Conservation (phyloP, 768 basidiomycete species). For the Porpolomopsis calyptriformis region DNA sequence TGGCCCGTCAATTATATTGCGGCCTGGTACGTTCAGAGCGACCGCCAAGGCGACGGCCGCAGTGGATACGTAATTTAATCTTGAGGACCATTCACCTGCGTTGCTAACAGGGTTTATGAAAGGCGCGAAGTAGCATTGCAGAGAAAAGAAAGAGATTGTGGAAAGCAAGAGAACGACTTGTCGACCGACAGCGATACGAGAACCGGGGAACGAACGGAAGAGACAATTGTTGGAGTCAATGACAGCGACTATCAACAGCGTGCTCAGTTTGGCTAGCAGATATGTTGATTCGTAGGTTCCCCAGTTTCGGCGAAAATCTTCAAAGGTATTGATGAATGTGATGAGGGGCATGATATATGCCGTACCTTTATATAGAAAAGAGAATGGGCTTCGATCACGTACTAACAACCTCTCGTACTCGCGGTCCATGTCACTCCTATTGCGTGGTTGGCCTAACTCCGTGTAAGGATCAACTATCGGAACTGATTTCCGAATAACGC, state of each 20-base stretch:
- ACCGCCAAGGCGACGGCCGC: conserved; percentile 54
- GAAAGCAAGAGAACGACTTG: conserved; percentile 50
- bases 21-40: conserved; percentile 46
- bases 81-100: conserved; percentile 64
- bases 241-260: conserved; percentile 53
- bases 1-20: conserved; percentile 46
- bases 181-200: conserved; percentile 43
- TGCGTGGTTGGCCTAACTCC: conserved; percentile 57
- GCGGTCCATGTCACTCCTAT: conserved; percentile 44
- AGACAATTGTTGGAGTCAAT: conserved; percentile 65
- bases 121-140: conserved; percentile 51
- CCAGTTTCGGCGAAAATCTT: conserved; percentile 64
- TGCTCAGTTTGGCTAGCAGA: conserved; percentile 61
- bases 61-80: conserved; percentile 60
- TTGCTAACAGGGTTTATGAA: conserved; percentile 65
- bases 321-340: background rate
- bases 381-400: conserved; percentile 56
- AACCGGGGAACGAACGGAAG: conserved; percentile 46
- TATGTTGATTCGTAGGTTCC: conserved; percentile 54
- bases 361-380: conserved; percentile 60
- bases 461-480: conserved; percentile 60
- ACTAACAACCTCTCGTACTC: conserved; percentile 61
- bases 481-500: conserved; percentile 43
- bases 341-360: background rate
- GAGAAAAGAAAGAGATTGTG: conserved; percentile 47